Evolutionary conservation across 805 yeast species (phyloP), one percentile per base, ranked within the genome.

Genomic region (Myxozyma neotropica): DNA sequence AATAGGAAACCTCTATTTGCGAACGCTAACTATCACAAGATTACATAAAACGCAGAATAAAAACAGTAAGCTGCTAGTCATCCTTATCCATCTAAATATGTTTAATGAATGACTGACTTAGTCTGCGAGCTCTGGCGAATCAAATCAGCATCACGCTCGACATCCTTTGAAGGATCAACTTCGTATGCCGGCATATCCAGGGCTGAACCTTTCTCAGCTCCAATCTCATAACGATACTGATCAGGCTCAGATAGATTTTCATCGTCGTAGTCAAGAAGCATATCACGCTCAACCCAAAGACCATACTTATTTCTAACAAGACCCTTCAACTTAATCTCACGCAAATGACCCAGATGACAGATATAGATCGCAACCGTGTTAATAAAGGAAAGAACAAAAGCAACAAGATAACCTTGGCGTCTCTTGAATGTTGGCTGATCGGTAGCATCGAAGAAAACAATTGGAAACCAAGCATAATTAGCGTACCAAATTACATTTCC

Each of bases 391-490:
- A 46, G 27, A 6, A 31, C 64, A 21, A 60, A 53, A 6, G 64
- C 61, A 7, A 57, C 64, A 54, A 62, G 46, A 47, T 60, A 60
- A n/a, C 64, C 64, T 21, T 26, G 52, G 21, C 23, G n/a, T 44
- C 53, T 38, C 23, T 48, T 53, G 45, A 70, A 74, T 40, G 60
- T 65, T 15, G 77, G 77, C 1, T 76, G 73, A 17, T 71, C 65
- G 23, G 69, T 65, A 10, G 75, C 70, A 19, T 74, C 73, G 59
- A 67, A 74, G 27, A 74, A 66, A 23, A 72, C 67, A 8, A 73
- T 63, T 36, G 76, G 77, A 44, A 74, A 53, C 57, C 57, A 53
- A 1, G 57, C 57, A 43, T 53, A 53, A 31, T 36, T 53, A 46
- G 44, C 39, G 57, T 69, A 74, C 17, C 74, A 65, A 50, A 73